Base-by-base conservation (phyloP, 108 stramenopile genomes). In the Pseudonitzschia multistriata region DNA sequence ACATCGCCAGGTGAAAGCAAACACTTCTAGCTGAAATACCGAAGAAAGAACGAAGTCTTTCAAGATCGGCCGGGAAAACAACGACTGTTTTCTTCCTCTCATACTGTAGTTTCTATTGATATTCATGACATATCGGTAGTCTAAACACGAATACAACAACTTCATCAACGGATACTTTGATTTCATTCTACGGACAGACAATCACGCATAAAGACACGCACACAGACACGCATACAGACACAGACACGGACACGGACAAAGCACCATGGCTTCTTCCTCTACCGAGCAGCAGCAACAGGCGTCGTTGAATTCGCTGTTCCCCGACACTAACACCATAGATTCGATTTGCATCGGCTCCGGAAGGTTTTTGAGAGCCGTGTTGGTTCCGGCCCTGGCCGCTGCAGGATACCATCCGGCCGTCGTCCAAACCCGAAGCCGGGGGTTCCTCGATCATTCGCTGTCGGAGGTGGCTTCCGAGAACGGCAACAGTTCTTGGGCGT, bases 321-420 rank as follows among this genome's bases (percentile, higher is more conserved):
- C 42, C 5, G 15, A 45, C 13, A 39, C 7, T 7, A 39, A 10
- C 8, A 13, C 42, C 15, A 54, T 88, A 4, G 61, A 80, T 49
- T 83, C 79, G 27, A 36, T 94, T 27, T 92, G 90, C 75, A 45
- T 95, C 36, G 95, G 95, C 56, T 88, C 90, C 3, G 95, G 95
- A 35, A 84, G 95, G 0, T 96, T 96, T 70, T 81, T 96, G 34
- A 84, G 95, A 11, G 71, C 86, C 33, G 95, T 96, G 34, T 74
- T 93, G 61, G 88, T 96, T 31, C 95, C 95, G 10, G 79, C 89
- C 42, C 66, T 87, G 50, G 40, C 68, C 15, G 81, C 48, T 4
- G 50, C 73, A 17, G 71, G 62, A 14, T 33, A 47, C 33, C 68
- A 81, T 24, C 70, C 79, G 0, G 83, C 68, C 31, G 73, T 96